Base-by-base conservation (phyloP, 2,329 filamentous ascomycete species). In the Trichoderma asperellum region DNA sequence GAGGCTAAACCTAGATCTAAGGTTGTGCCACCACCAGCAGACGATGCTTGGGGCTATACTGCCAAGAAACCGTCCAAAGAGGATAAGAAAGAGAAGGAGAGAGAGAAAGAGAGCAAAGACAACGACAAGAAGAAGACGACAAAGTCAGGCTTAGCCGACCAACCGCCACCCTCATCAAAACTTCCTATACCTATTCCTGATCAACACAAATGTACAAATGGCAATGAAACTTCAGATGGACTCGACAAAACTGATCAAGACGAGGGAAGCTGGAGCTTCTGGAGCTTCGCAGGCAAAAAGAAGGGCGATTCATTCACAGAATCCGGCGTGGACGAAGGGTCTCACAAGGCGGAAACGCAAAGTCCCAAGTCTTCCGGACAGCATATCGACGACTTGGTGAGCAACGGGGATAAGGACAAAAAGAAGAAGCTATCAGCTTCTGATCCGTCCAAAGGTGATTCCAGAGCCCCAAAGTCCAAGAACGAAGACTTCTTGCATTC, bases 51-150 rank as follows among this genome's bases (percentile, higher is more conserved):
- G 76, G 66, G 66, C 2, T 34, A 56, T 27, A 2, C 66, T 35
- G 34, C 72, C 52, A 72, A 73, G 43, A 77, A 76, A 72, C 70
- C 74, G 34, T 69, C 68, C n/a, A 80, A 79, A 70, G 75, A 77
- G 71, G 75, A 78, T 58, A 72, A 73, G 52, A 73, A 76, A 58
- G 55, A 70, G 68, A 72, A 58, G 12, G 59, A 68, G 21, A 62
- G 43, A 43, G 53, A 57, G 16, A 56, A 55, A 11, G 71, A 76
- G 8, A 43, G 6, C 53, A 76, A 72, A 49, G 74, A 74, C 47
- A 70, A 52, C 29, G 68, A 68, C 21, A 68, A 55, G 47, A 72
- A 32, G 59, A 69, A 61, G 35, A 68, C 60, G 56, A 59, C 55
- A 16, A 67, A 62, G 21, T 5, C 56, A n/a, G 43, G 27, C 10